Evolutionary conservation across 2,329 filamentous ascomycete genomes (phyloP), one percentile per base, ranked within the genome.

Genomic region (Penicillium sp.): DNA sequence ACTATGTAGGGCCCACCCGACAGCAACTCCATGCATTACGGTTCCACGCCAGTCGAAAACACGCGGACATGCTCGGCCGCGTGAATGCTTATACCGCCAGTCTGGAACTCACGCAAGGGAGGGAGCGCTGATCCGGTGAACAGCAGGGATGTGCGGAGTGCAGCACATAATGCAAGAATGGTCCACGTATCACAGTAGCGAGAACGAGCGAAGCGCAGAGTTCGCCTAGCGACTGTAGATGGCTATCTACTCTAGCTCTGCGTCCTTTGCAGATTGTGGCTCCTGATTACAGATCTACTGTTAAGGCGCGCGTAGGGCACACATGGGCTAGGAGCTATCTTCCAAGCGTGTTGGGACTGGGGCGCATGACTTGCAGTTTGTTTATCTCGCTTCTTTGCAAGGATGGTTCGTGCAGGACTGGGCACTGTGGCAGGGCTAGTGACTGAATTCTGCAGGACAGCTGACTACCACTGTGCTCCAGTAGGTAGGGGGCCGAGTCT

Each of bases 31-130:
- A 45, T 45, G 28, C 12, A 14, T 2, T 43, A 4, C 42, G 4
- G 14, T 47, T 52, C 48, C 54, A 59, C 50, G 58, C 47, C 59
- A 54, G 35, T 35, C 39, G 38, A 45, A 45, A 51, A 58, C 58
- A 60, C 57, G 56, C 60, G 57, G 58, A 55, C 15, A 17, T 12
- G 17, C 49, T 37, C 34, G 57, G 47, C 39, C 52, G 55, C 45
- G 49, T 50, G 15, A 42, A 47, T 55, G 5, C 52, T 37, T 42
- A 54, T 54, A 48, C 59, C 59, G 50, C 48, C 52, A 58, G 41
- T 11, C 38, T 54, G 55, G 56, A 58, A 58, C 22, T 34, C 38
- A 22, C 61, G 64, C 63, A 67, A 67, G 64, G 64, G 64, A 63
- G 31, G 25, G 25, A 28, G 54, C 22, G 60, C 54, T 48, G 54